These are phyloP conservation scores for Calycina marina DNA, from an alignment of 2,329 filamentous ascomycete genomes.

Conservation along the genomic window DNA sequence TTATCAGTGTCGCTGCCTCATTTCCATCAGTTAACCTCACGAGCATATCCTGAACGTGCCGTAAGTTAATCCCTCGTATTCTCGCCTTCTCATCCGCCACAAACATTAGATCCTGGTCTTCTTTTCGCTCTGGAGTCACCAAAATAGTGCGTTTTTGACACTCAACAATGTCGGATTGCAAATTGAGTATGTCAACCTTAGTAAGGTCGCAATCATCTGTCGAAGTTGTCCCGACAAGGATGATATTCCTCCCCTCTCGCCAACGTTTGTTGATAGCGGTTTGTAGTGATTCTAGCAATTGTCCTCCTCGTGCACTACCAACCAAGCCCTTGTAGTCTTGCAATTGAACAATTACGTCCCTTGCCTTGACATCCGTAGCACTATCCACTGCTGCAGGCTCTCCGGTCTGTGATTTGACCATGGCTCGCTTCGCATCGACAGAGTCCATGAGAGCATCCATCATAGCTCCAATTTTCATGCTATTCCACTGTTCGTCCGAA, in stretches of 20 bases:
- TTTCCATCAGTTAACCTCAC: conserved; percentile 16
- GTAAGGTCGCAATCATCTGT: conserved; percentile 32
- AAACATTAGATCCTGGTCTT: conserved; percentile 26
- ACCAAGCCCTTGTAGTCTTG: conserved; percentile 70
- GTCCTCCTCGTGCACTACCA: conserved; percentile 50
- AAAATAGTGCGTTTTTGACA: conserved; percentile 37
- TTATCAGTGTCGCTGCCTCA: conserved; percentile 5
- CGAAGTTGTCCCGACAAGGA: conserved; percentile 68
- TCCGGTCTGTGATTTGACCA: background rate
- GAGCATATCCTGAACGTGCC: conserved; percentile 51
- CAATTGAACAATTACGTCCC: conserved; percentile 57
- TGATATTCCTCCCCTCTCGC: conserved; percentile 53
- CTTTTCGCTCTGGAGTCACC: conserved; percentile 32
- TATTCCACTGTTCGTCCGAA: conserved; percentile 31
- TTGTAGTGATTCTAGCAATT: conserved; percentile 56
- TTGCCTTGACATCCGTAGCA: conserved; percentile 5
- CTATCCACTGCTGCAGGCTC: conserved; percentile 18
- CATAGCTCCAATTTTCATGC: conserved; percentile 42
- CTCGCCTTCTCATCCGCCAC: conserved; percentile 32
- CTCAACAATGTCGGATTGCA: conserved; percentile 31
- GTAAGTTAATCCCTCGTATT: conserved; percentile 42
- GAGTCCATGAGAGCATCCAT: conserved; percentile 41
- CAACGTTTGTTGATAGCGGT: conserved; percentile 58
- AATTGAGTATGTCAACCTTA: conserved; percentile 26
- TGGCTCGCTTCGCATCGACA: conserved; percentile 24